Conservation (phyloP, 129 eudicot genomes). For the Smallanthus sonchifolius region DNA sequence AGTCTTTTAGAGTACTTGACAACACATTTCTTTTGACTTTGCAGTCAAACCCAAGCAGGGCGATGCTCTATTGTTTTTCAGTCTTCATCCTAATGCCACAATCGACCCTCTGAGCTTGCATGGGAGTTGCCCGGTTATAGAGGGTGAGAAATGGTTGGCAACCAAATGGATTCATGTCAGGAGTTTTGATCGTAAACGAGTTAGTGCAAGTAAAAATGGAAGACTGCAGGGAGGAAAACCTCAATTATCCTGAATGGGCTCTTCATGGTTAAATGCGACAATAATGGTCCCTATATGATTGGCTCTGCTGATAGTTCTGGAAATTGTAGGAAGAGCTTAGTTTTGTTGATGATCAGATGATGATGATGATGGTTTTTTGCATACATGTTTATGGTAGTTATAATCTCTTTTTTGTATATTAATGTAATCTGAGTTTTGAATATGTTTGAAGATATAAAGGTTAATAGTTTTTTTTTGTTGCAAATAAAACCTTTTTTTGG, state of each 20-base stretch:
- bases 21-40: conserved; percentile 11
- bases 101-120: conserved; percentile 63
- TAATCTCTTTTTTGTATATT: background rate
- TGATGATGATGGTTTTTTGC: background rate
- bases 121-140: conserved; percentile 83
- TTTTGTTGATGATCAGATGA: background rate
- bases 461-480: too few relatives aligned
- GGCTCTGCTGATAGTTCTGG: conserved; percentile 38
- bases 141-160: conserved; percentile 91
- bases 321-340: conserved; percentile 63
- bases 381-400: background rate
- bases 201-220: conserved; percentile 1
- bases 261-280: conserved; percentile 63
- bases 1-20: background rate
- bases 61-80: conserved; percentile 67
- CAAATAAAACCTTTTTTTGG: too few relatives aligned
- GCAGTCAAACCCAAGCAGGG: conserved; percentile 85
- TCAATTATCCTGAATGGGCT: conserved; percentile 51
- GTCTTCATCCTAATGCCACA: conserved; percentile 69
- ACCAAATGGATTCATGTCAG: conserved; percentile 90
- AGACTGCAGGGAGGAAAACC: conserved; percentile 48
- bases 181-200: conserved; percentile 38
- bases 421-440: background rate
- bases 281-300: conserved; percentile 61
- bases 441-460: background rate